A percentile compares a stretch with the other conserved stretches of the same genome.
Evolutionary conservation across 176 grass and related monocot species (phyloP).

Genomic region (Chrysopogon serrulatus): DNA sequence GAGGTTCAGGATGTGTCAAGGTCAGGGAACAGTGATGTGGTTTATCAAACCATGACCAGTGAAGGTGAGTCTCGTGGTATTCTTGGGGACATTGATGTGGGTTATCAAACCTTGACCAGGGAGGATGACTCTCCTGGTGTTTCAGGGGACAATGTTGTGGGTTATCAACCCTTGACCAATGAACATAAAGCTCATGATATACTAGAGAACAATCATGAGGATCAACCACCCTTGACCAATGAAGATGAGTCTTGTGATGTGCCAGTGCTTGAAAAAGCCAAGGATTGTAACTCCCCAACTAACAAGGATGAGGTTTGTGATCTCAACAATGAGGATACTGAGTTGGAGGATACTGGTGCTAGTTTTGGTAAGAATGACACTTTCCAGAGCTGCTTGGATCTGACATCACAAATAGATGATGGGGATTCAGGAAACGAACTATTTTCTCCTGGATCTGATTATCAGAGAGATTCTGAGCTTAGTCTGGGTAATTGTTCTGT

Average conservation of each 20-base stretch:
- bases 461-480: slow-evolving; percentile 25
- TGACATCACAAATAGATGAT: slow-evolving; percentile 50
- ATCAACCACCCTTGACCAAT: slow-evolving; percentile 17
- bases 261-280: slow-evolving; percentile 20
- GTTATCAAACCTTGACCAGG: background rate
- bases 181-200: slow-evolving; percentile 2
- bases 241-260: slow-evolving; percentile 21
- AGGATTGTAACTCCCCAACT: background rate
- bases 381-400: slow-evolving; percentile 91
- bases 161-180: background rate
- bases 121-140: background rate
- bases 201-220: background rate
- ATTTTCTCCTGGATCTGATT: slow-evolving; percentile 45
- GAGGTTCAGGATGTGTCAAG: slow-evolving; percentile 5
- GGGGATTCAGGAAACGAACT: slow-evolving; percentile 46
- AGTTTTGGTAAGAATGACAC: slow-evolving; percentile 61
- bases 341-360: slow-evolving; percentile 17
- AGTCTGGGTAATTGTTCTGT: slow-evolving; percentile 35
- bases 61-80: background rate
- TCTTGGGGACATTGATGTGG: background rate
- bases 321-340: background rate
- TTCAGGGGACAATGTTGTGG: background rate
- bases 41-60: background rate
- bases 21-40: background rate
- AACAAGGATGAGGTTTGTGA: slow-evolving; percentile 18